Base-by-base conservation (phyloP, 441 rosid genomes). In the Pelargonium myrrhifolium region DNA sequence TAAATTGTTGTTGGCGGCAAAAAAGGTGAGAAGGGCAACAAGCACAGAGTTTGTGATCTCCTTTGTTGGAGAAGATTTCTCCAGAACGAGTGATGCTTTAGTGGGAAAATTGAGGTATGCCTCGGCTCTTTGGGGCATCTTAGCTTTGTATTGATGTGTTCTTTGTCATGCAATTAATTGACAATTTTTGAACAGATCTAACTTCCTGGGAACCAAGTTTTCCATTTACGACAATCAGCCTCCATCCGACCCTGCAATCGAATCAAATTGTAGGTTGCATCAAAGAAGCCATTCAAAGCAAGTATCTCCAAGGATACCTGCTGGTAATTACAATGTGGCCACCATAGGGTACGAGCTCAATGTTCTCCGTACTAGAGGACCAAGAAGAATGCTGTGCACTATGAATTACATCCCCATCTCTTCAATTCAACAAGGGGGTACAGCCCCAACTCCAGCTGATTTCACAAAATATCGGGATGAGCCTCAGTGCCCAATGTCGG, bases 121-220 rank as follows among this genome's bases (percentile, higher is more conserved):
- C 63, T 66, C 43, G 28, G 37, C 62, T 42, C 0, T 17, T 42
- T 56, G 9, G 18, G 47, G 47, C 68, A 45, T 39, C 37, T 68
- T 37, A 18, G 37, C 58, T 15, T 68, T 61, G 42, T 21, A 40
- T 43, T 47, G 21, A 10, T 65, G 39, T 51, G 26, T 78, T 39
- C 1, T 59, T 72, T 47, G 66, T 66, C 35, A 31, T 43, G 61
- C 20, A 39, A 65, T 76, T 82, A 37, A 74, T 15, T 47, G 65
- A 31, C 21, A 24, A 78, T 56, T 39, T 47, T 53, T 82, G 64
- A 71, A 69, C 83, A 93, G 97, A 86, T 90, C 98, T 47, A 93
- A 93, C 82, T 90, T 93, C 76, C 76, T 93, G 15, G 97, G 98
- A 62, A 90, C 97, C 43, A 93, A 89, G 71, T 93, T 93, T 77